phyloP scores from a whole-genome alignment of 768 basidiomycete species.

The Cubamyces lactineus region DNA sequence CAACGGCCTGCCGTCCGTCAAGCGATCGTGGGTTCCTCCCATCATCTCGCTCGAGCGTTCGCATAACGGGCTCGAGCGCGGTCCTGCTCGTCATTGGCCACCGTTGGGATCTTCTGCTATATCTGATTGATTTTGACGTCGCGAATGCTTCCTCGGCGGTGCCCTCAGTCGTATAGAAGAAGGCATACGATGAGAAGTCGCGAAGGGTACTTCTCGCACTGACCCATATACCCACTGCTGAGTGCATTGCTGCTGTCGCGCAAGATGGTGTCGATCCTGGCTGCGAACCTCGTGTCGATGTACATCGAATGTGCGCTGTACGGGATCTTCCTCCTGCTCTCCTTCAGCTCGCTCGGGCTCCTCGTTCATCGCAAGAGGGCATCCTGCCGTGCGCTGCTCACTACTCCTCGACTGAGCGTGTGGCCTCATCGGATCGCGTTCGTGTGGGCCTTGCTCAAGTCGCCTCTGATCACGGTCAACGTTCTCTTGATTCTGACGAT shows the following conservation, averaged over 20 bases:
- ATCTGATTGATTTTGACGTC: too few relatives aligned
- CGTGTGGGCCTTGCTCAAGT: background rate
- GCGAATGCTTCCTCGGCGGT: too few relatives aligned
- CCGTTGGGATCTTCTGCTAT: too few relatives aligned
- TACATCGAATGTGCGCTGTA: constrained; percentile 6
- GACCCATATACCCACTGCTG: too few relatives aligned
- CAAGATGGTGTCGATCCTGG: constrained; percentile 1
- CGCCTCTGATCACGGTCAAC: constrained; percentile 7
- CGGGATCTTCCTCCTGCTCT: constrained; percentile 3
- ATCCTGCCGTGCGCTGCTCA: background rate
- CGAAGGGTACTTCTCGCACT: background rate
- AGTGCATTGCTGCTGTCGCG: background rate
- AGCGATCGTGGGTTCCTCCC: too few relatives aligned
- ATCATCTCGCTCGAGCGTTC: too few relatives aligned
- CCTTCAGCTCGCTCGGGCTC: constrained; percentile 1
- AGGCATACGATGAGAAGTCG: too few relatives aligned
- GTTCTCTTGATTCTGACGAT: constrained; percentile 4
- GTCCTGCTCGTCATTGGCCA: too few relatives aligned
- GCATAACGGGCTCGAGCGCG: too few relatives aligned
- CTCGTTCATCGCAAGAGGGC: background rate
- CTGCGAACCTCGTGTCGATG: constrained; percentile 3
- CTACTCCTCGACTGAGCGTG: background rate
- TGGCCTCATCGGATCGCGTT: background rate
- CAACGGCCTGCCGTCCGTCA: too few relatives aligned
- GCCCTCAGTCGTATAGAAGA: too few relatives aligned